Evolutionary conservation across 257 asterid genomes (phyloP).

Genomic region (Handroanthus guayacan): DNA sequence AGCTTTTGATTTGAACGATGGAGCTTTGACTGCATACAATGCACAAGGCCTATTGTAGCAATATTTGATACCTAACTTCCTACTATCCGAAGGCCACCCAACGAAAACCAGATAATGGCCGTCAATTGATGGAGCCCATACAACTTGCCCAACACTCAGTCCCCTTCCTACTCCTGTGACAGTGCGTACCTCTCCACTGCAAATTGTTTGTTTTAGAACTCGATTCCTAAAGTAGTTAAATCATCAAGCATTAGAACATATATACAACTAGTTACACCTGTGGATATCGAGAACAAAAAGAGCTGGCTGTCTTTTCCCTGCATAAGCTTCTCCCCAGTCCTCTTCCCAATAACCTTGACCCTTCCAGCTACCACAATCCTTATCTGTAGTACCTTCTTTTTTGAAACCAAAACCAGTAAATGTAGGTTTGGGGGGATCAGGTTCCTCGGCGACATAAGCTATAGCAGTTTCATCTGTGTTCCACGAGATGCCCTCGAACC

Average conservation of each 20-base stretch:
- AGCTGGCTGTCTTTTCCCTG: conserved; percentile 88
- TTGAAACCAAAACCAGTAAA: conserved; percentile 66
- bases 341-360: conserved; percentile 98
- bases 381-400: conserved; percentile 60
- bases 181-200: conserved; percentile 79
- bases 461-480: conserved; percentile 74
- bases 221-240: conserved; percentile 28
- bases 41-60: conserved; percentile 91
- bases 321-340: conserved; percentile 97
- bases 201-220: conserved; percentile 33
- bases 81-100: conserved; percentile 87
- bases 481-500: conserved; percentile 99
- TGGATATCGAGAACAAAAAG: conserved; percentile 70
- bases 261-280: conserved; percentile 52
- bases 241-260: neutral
- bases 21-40: conserved; percentile 77
- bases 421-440: conserved; percentile 65
- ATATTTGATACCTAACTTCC: conserved; percentile 85
- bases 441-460: conserved; percentile 93
- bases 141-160: conserved; percentile 89
- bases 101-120: conserved; percentile 72
- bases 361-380: conserved; percentile 83
- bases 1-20: conserved; percentile 54
- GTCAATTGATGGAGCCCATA: conserved; percentile 77
- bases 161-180: conserved; percentile 67